phyloP scores from a whole-genome alignment of 192 early-diverging fungal species.

The Coemansia sp. region DNA sequence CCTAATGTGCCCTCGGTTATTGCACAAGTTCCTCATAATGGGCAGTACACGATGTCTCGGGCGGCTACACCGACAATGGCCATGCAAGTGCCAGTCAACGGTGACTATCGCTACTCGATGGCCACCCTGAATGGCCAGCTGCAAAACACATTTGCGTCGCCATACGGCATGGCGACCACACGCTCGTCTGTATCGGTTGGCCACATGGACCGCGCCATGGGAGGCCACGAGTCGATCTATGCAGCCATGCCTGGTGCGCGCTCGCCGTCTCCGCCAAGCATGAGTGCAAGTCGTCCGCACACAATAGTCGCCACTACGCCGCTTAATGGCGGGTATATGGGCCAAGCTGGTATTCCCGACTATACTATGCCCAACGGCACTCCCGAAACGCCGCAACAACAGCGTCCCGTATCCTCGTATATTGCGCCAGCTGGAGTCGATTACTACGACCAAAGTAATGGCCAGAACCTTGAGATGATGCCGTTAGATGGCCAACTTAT shows the following conservation, averaged over 20 bases:
- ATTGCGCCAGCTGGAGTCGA: conserved; percentile 11
- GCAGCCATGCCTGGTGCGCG: not conserved
- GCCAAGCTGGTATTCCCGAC: not conserved
- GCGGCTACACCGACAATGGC: conserved; percentile 36
- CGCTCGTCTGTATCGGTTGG: conserved; percentile 1
- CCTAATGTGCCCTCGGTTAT: conserved; percentile 12
- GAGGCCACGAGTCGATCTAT: not conserved
- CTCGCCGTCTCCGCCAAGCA: not conserved
- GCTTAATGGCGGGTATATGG: not conserved
- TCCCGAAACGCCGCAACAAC: not conserved
- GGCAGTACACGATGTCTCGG: conserved; percentile 15
- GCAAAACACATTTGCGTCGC: not conserved
- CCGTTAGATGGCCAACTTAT: conserved; percentile 77
- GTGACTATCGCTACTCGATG: conserved; percentile 24
- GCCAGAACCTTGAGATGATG: conserved; percentile 20
- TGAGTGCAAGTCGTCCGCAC: not conserved
- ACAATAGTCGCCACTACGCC: not conserved
- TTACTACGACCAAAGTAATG: not conserved
- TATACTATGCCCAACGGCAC: not conserved
- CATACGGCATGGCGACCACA: not conserved
- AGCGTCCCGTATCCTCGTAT: not conserved
- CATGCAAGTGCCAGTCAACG: conserved; percentile 22
- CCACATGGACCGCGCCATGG: not conserved
- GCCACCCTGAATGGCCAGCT: conserved; percentile 19
- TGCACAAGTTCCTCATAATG: not conserved